phyloP scores from a whole-genome alignment of 441 rosid genomes.

The Corymbia calophylla region DNA sequence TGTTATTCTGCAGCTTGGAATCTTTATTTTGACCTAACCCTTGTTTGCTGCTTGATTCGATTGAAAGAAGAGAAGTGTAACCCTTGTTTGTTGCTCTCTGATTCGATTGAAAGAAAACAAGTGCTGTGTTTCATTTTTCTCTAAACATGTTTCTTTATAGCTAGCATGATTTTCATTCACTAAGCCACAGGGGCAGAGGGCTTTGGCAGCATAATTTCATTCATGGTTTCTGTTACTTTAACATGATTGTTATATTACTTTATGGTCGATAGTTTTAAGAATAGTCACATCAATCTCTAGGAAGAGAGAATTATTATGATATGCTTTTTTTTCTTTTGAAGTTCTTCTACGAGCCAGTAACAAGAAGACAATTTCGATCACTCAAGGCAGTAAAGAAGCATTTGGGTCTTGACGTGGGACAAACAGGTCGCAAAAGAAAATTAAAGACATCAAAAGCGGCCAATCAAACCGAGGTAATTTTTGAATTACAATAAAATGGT shows the following conservation, averaged over 20 bases:
- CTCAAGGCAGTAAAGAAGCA: background rate
- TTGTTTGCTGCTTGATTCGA: background rate
- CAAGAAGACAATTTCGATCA: background rate
- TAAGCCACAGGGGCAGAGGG: background rate
- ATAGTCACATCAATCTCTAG: background rate
- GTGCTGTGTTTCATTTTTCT: background rate
- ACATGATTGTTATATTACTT: background rate
- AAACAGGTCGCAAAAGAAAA: background rate
- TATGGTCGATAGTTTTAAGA: background rate
- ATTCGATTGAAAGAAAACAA: background rate
- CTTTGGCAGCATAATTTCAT: background rate
- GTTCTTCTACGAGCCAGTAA: background rate
- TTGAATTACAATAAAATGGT: background rate
- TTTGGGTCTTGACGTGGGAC: background rate
- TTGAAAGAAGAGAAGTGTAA: background rate
- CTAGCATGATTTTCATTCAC: background rate
- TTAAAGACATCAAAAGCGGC: background rate
- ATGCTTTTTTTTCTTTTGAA: background rate
- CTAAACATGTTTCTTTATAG: background rate
- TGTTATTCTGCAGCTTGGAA: background rate
- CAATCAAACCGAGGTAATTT: background rate
- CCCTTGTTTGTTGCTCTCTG: background rate
- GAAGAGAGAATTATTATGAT: background rate
- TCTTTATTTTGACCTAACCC: background rate
- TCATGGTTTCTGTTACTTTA: background rate